phyloP scores from a whole-genome alignment of 768 basidiomycete genomes.

The Rhodotorula toruloides region DNA sequence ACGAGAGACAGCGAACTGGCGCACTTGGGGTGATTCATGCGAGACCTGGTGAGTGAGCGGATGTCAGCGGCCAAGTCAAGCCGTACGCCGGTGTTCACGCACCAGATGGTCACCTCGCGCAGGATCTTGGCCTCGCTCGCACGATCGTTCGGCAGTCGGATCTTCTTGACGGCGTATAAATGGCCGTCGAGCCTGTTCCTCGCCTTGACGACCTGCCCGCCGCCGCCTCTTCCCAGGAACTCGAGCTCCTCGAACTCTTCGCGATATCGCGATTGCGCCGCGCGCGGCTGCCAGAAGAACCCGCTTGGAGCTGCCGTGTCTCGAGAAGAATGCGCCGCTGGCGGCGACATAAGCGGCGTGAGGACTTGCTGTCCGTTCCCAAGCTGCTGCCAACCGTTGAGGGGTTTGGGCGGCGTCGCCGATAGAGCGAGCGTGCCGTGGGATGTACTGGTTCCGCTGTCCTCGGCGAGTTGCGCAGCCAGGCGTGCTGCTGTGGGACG shows the following conservation, averaged over 20 bases:
- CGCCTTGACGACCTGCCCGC: slow-evolving; percentile 44
- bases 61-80: too few relatives aligned
- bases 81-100: too few relatives aligned
- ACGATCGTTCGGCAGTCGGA: slow-evolving; percentile 39
- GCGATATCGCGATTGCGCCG: slow-evolving; percentile 34
- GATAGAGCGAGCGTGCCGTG: slow-evolving; percentile 7
- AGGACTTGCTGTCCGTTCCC: background rate
- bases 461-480: slow-evolving; percentile 12
- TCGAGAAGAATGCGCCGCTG: slow-evolving; percentile 11
- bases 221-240: slow-evolving; percentile 40
- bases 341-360: slow-evolving; percentile 25
- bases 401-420: slow-evolving; percentile 24
- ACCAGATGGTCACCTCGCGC: slow-evolving; percentile 43
- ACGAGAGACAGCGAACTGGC: background rate
- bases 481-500: slow-evolving; percentile 17
- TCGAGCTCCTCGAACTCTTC: slow-evolving; percentile 43
- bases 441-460: slow-evolving; percentile 18
- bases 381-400: slow-evolving; percentile 17
- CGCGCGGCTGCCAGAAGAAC: slow-evolving; percentile 40
- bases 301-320: slow-evolving; percentile 32
- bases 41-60: too few relatives aligned
- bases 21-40: slow-evolving; percentile 37
- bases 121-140: slow-evolving; percentile 39
- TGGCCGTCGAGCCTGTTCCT: slow-evolving; percentile 41
- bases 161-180: slow-evolving; percentile 41